Base-by-base conservation (phyloP, 345 rosid species). In the Pelargonium nanum region DNA sequence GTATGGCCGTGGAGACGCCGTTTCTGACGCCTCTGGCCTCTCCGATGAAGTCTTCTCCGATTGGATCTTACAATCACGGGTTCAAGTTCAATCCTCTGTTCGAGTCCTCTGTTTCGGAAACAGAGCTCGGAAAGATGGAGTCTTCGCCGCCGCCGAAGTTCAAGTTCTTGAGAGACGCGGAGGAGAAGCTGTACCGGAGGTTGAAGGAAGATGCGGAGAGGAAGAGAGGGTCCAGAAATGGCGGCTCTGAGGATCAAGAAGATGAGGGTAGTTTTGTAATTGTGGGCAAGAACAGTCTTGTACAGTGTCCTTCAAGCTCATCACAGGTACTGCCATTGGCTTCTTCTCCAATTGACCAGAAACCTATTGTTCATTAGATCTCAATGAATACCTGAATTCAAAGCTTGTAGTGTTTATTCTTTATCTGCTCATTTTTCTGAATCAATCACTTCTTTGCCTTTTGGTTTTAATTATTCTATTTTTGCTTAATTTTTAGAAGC, bases 91-190 rank as follows among this genome's bases (percentile, higher is more conserved):
- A 93, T 55, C 97, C 96, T 69, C 84, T 93, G 61, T 89, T 84
- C 65, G 97, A 93, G 75, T 77, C 89, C 23, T 79, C 79, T 0
- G 89, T 40, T 40, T 34, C 79, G 78, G 26, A 86, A 54, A 67
- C 68, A 6, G 96, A 84, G 75, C 70, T 73, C 20, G 78, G 68
- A 65, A 75, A 79, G 78, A 57, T 79, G 17, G 53, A 65, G 66
- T 68, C 92, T 24, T 87, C 99, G 8, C 99, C 99, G 19, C 99
- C 99, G 28, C 96, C 97, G 4, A 93, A 78, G 52, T 82, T 93
- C 74, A 89, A 93, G 96, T 93, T 93, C 78, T 63, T 93, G 73
- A 84, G 97, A 62, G 96, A 86, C 60, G 99, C 97, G 7, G 97
- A 93, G 70, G 97, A 86, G 75, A 89, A 93, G 62, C 65, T 89